Conservation (phyloP, 768 basidiomycete species). For the Panellus pusillus region DNA sequence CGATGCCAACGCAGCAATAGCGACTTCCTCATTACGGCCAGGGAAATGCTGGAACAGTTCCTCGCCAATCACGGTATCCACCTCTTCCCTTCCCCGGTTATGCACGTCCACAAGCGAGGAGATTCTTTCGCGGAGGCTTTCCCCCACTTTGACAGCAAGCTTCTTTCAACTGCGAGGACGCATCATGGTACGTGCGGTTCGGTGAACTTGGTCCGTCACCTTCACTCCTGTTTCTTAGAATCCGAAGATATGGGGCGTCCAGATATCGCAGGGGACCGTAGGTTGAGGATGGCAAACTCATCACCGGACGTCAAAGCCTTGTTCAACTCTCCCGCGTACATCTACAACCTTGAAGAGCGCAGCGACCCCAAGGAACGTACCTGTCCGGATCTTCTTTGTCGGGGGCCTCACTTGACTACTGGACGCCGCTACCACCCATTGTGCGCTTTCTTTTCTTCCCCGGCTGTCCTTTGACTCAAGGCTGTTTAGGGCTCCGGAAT, state of each 20-base stretch:
- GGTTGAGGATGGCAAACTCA: conserved; percentile 81
- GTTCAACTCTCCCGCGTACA: conserved; percentile 84
- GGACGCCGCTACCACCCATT: conserved; percentile 76
- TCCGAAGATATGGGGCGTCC: conserved; percentile 76
- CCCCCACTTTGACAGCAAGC: conserved; percentile 95
- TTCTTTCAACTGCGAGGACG: conserved; percentile 75
- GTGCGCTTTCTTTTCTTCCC: conserved; percentile 42
- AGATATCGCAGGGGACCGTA: conserved; percentile 68
- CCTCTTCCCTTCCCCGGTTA: conserved; percentile 75
- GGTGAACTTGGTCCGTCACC: conserved; percentile 5
- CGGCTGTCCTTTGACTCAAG: conserved; percentile 18
- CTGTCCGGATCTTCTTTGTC: conserved; percentile 43
- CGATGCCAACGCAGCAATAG: conserved; percentile 93
- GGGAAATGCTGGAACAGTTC: conserved; percentile 93
- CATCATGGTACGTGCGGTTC: conserved; percentile 45
- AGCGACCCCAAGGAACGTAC: conserved; percentile 66
- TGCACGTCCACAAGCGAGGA: conserved; percentile 80
- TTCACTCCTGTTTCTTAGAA: conserved; percentile 41
- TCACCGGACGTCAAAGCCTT: conserved; percentile 95
- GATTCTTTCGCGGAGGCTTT: conserved; percentile 96
- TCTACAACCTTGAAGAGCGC: conserved; percentile 75
- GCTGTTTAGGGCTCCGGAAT: conserved; percentile 62
- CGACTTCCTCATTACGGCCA: conserved; percentile 85
- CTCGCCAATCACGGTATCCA: conserved; percentile 81
- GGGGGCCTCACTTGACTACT: conserved; percentile 53